Percentiles rank a stretch among this genome's conserved stretches.
Conservation (phyloP, 2,329 filamentous ascomycete genomes). For the Beauveria sp. region DNA sequence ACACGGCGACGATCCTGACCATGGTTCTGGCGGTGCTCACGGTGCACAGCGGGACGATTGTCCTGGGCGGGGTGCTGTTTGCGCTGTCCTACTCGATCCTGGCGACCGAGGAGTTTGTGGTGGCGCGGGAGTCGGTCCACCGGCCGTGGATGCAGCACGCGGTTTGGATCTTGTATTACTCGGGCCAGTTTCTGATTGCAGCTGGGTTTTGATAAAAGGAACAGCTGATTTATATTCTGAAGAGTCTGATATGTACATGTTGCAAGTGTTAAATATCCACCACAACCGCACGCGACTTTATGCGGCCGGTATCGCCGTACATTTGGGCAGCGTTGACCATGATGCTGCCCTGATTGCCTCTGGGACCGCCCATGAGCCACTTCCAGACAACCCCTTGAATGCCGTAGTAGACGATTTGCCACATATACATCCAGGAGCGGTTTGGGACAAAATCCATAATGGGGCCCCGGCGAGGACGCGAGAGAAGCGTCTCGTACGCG, state of each 20-base stretch:
- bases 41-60: slow-evolving; percentile 16
- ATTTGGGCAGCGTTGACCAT: slow-evolving; percentile 53
- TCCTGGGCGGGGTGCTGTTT: slow-evolving; percentile 25
- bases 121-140: slow-evolving; percentile 17
- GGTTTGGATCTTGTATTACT: slow-evolving; percentile 29
- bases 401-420: slow-evolving; percentile 37
- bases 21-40: slow-evolving; percentile 26
- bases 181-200: slow-evolving; percentile 26
- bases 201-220: not conserved
- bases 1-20: slow-evolving; percentile 22
- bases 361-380: slow-evolving; percentile 47
- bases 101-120: slow-evolving; percentile 25
- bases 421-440: slow-evolving; percentile 37
- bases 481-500: slow-evolving; percentile 60
- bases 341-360: slow-evolving; percentile 39
- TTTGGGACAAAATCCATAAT: slow-evolving; percentile 41
- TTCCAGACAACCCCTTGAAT: slow-evolving; percentile 44
- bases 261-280: slow-evolving; percentile 23
- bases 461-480: slow-evolving; percentile 32
- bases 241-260: not conserved
- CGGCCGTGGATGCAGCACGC: slow-evolving; percentile 24
- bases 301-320: slow-evolving; percentile 42
- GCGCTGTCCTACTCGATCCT: slow-evolving; percentile 26
- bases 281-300: slow-evolving; percentile 33
- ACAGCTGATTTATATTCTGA: not conserved